A percentile compares a stretch with the other conserved stretches of the same genome.
These are phyloP conservation scores for Solanum hybrid DNA, from an alignment of 305 asterid genomes.

Conservation along the genomic window DNA sequence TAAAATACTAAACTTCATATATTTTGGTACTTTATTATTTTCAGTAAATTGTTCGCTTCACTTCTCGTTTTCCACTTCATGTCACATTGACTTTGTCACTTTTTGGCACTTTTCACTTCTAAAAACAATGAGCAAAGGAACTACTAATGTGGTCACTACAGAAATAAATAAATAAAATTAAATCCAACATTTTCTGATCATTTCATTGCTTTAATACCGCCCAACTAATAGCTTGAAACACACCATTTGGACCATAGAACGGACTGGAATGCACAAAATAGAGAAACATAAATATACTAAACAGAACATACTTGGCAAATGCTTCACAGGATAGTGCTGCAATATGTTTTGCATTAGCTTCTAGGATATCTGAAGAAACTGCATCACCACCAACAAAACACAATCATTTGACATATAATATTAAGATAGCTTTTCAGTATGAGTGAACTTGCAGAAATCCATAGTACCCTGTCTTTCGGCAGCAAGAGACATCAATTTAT, in stretches of 20 bases:
- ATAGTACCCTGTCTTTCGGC: conserved; percentile 25
- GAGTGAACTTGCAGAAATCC: background rate
- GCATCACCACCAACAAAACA: background rate
- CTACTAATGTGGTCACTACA: background rate
- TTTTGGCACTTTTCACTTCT: background rate
- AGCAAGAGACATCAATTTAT: conserved; percentile 30
- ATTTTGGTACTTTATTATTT: background rate
- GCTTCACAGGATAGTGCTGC: conserved; percentile 44
- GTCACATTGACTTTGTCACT: background rate
- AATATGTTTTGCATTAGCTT: conserved; percentile 52
- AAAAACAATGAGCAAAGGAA: background rate
- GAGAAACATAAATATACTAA: background rate
- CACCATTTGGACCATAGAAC: background rate
- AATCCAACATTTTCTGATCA: background rate
- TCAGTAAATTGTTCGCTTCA: background rate
- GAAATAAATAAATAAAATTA: background rate
- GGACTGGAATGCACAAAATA: background rate
- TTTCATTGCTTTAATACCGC: background rate
- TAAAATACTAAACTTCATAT: background rate
- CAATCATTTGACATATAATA: background rate
- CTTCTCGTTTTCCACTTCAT: background rate
- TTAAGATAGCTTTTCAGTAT: conserved; percentile 1
- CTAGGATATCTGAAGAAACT: conserved; percentile 30
- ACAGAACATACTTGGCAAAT: conserved; percentile 37
- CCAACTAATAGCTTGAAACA: background rate